Conservation (phyloP, 305 asterid species). For the Solanum hybrid region DNA sequence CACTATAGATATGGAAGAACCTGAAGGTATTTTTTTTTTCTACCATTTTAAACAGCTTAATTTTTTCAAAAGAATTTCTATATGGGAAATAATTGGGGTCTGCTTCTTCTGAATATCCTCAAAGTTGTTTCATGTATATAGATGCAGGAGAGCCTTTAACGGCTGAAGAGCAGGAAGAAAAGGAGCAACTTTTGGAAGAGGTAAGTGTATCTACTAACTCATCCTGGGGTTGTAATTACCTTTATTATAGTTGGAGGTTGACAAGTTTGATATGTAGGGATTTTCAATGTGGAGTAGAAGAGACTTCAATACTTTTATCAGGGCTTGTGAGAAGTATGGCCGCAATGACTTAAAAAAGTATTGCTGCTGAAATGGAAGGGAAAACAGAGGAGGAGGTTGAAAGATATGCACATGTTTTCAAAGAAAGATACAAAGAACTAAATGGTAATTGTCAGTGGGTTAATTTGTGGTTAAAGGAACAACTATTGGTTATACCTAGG, state of each 20-base stretch:
- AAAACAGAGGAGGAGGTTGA: constrained; percentile 92
- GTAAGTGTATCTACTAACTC: constrained; percentile 25
- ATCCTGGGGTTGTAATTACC: neutral
- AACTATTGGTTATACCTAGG: neutral
- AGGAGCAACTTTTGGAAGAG: constrained; percentile 78
- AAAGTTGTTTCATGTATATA: constrained; percentile 8
- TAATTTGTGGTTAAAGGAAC: constrained; percentile 1
- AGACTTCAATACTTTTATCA: constrained; percentile 88
- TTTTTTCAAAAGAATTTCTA: neutral
- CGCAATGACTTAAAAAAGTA: constrained; percentile 65
- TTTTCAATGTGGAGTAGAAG: constrained; percentile 96
- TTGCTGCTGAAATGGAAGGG: constrained; percentile 98
- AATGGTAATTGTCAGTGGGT: constrained; percentile 41
- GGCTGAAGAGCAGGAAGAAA: constrained; percentile 96
- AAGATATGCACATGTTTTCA: constrained; percentile 82
- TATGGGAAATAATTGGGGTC: constrained; percentile 15
- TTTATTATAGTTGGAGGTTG: neutral
- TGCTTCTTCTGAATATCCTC: constrained; percentile 2
- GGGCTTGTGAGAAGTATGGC: constrained; percentile 98
- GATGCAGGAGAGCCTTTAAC: constrained; percentile 96
- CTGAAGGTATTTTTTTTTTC: constrained; percentile 47
- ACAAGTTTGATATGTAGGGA: constrained; percentile 46
- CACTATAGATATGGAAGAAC: constrained; percentile 82
- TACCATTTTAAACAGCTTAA: neutral
- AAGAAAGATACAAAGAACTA: constrained; percentile 91